Percentiles rank a stretch among this genome's conserved stretches.
phyloP scores from a whole-genome alignment of 441 rosid species.

The Hura crepitans region DNA sequence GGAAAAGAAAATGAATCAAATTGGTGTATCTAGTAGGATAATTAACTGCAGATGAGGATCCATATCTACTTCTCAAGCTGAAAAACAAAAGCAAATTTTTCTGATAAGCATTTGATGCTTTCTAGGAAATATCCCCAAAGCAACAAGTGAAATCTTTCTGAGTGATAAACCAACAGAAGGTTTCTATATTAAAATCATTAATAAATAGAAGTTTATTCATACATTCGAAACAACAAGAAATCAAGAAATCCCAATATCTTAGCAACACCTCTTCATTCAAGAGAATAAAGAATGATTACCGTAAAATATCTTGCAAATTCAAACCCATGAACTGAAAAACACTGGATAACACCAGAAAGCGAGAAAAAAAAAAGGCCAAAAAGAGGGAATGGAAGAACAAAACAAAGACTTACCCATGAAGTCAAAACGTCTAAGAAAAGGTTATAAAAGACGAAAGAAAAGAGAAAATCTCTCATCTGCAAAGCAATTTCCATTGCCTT shows the following conservation, averaged over 20 bases:
- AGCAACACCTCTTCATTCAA: not conserved
- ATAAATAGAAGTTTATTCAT: not conserved
- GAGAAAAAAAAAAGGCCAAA: not conserved
- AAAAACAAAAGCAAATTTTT: conserved; percentile 5
- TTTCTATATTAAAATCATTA: not conserved
- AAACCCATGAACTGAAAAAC: conserved; percentile 4
- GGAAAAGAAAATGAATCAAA: not conserved
- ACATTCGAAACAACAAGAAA: not conserved
- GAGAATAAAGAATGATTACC: not conserved
- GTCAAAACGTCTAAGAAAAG: not conserved
- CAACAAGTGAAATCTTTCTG: not conserved
- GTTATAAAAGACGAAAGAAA: not conserved
- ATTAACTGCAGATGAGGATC: not conserved
- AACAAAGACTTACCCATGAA: conserved; percentile 20
- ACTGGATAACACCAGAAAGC: not conserved
- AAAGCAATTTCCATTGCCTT: conserved; percentile 17
- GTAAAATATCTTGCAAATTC: conserved; percentile 1
- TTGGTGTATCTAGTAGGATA: not conserved
- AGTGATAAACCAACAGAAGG: not conserved
- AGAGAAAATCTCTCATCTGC: conserved; percentile 1
- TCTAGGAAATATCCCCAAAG: conserved; percentile 12
- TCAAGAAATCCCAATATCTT: not conserved
- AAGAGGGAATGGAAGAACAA: not conserved
- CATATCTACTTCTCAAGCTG: conserved; percentile 2
- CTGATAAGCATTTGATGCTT: conserved; percentile 11